Evolutionary conservation across 2,329 filamentous ascomycete species (phyloP), one percentile per base, ranked within the genome.

Genomic region (Sporothrix brasiliensis): DNA sequence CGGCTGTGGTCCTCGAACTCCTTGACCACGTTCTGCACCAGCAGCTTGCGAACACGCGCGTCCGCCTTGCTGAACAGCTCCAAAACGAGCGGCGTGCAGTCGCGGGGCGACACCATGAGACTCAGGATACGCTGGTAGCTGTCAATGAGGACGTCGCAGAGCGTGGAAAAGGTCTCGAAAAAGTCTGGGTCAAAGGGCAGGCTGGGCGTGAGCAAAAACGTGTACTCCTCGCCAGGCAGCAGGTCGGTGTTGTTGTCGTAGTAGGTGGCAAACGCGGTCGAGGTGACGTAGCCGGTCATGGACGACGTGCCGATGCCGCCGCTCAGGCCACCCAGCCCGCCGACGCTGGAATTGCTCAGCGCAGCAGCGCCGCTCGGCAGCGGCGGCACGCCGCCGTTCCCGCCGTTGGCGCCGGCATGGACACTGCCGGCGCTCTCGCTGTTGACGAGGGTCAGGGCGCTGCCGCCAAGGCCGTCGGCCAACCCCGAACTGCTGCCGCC

Each of bases 131-230:
- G 88, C 49, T 89, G 89, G 81, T 99, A 99, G 77, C 90, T 92
- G 79, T 98, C 95, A 76, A 97, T 96, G 72, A 99, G 83, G 3
- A 97, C 92, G 78, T 99, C 95, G 81, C 95, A 98, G 7, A 99
- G 85, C 14, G 95, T 97, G 16, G 93, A 91, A 81, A 98, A 98
- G 0, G 94, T 97, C 81, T 96, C 93, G 79, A 94, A 95, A 77
- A 97, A 99, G 80, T 99, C 95, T 0, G 95, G 95, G 74, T 98
- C 94, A 77, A 99, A 99, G 0, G 95, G 95, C 63, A 99, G 82
- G 19, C 89, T 91, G 0, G 95, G 95, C n/a, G 94, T 98, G 24
- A 97, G 85, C 1, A 99, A 85, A 78, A 94, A 90, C 0, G 89
- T 88, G 79, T 97, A 99, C 76, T 96, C 92, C 77, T 97, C 93